phyloP scores from a whole-genome alignment of 768 basidiomycete species.

The Xanthoconium purpureum region DNA sequence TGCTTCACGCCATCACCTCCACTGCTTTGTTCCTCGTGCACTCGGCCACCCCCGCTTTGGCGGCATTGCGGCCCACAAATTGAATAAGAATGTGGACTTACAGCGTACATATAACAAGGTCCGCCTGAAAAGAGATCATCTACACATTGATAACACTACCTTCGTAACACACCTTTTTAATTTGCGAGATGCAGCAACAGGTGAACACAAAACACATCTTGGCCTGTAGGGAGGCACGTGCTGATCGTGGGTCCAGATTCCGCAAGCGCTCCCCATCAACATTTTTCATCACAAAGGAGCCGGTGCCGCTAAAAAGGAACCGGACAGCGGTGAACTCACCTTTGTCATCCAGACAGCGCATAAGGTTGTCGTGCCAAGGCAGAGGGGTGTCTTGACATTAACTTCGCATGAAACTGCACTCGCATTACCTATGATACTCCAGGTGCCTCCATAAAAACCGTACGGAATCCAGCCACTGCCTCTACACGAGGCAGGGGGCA shows the following conservation, averaged over 20 bases:
- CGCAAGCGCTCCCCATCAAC: constrained; percentile 11
- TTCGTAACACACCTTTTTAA: constrained; percentile 27
- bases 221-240: constrained; percentile 22
- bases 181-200: constrained; percentile 20
- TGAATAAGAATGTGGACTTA: constrained; percentile 1
- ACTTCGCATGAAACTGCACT: background rate
- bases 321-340: constrained; percentile 8
- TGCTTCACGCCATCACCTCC: constrained; percentile 9
- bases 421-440: constrained; percentile 6
- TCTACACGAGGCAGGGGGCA: constrained; percentile 18
- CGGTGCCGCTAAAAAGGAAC: constrained; percentile 1
- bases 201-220: constrained; percentile 14
- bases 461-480: constrained; percentile 4
- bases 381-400: constrained; percentile 20
- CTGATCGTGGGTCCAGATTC: constrained; percentile 24
- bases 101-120: constrained; percentile 15
- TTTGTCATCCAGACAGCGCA: constrained; percentile 26
- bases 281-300: constrained; percentile 10
- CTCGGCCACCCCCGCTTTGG: constrained; percentile 19
- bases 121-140: constrained; percentile 9
- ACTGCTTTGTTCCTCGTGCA: constrained; percentile 20
- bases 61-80: constrained; percentile 4
- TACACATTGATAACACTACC: constrained; percentile 12
- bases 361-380: constrained; percentile 16
- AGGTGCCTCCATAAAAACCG: constrained; percentile 27